Conservation (phyloP, 2,329 filamentous ascomycete species). For the Geosmithia morbida region DNA sequence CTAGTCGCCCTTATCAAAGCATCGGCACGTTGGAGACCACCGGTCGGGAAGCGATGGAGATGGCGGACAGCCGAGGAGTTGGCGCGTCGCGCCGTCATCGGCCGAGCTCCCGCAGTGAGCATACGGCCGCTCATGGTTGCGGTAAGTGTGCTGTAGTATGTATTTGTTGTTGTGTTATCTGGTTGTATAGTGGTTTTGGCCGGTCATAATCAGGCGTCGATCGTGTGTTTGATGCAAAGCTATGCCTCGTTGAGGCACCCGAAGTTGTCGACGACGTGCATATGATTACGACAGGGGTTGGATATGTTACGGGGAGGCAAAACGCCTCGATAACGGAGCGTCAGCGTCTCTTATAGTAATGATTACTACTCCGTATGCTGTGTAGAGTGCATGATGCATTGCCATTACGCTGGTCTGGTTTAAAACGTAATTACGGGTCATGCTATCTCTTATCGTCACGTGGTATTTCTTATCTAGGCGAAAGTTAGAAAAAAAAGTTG, state of each 20-base stretch:
- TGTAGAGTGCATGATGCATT: background rate
- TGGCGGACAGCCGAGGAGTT: conserved; percentile 42
- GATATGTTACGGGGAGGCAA: background rate
- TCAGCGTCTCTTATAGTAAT: background rate
- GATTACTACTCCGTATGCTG: background rate
- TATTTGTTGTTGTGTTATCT: too few relatives aligned
- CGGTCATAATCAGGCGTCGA: conserved; percentile 2
- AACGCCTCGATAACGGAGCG: background rate
- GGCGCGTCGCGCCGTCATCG: conserved; percentile 49
- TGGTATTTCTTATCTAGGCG: conserved; percentile 7
- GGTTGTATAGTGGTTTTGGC: background rate
- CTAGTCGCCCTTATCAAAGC: conserved; percentile 44
- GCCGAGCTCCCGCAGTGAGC: conserved; percentile 57
- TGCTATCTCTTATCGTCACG: conserved; percentile 15
- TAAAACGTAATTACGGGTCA: background rate
- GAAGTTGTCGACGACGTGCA: background rate
- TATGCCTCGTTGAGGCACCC: background rate
- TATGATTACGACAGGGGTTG: background rate
- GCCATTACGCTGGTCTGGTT: background rate
- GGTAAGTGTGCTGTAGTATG: too few relatives aligned
- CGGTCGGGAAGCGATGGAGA: conserved; percentile 51
- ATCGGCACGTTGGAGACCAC: conserved; percentile 55
- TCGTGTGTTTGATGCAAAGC: background rate
- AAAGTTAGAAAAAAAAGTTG: conserved; percentile 16
- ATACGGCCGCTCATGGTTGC: conserved; percentile 19